phyloP scores from a whole-genome alignment of 192 early-diverging fungal genomes.

The Rhizoclosmatium sp. region DNA sequence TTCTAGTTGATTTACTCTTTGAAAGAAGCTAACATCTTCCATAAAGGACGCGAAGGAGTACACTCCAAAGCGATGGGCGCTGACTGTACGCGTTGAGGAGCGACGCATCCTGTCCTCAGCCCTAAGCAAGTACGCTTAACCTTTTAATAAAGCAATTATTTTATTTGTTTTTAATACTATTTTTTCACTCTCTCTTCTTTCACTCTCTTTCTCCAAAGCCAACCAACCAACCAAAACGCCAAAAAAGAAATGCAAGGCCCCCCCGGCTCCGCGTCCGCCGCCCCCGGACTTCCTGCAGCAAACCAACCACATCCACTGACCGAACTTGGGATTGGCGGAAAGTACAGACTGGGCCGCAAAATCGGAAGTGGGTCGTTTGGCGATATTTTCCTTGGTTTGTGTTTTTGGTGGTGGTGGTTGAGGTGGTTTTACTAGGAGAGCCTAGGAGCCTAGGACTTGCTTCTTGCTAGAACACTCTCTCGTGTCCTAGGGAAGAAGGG shows the following conservation, averaged over 20 bases:
- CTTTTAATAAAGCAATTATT: neutral
- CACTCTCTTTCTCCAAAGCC: neutral
- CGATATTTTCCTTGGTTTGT: slow-evolving; percentile 90
- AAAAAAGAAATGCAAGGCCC: slow-evolving; percentile 16
- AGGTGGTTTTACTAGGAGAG: neutral
- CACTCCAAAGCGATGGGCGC: slow-evolving; percentile 8
- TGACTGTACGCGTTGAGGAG: slow-evolving; percentile 21
- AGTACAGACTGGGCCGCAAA: slow-evolving; percentile 93
- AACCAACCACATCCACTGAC: slow-evolving; percentile 37
- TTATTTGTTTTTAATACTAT: neutral
- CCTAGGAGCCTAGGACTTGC: no score
- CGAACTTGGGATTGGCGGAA: slow-evolving; percentile 83
- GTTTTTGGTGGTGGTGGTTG: neutral
- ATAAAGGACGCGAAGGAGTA: neutral
- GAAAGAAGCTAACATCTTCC: neutral
- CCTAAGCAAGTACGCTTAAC: neutral
- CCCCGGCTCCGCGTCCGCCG: neutral
- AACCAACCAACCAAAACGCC: neutral
- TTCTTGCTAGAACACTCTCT: no score
- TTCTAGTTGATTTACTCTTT: slow-evolving; percentile 1
- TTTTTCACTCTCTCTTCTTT: neutral
- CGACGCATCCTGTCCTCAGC: slow-evolving; percentile 23
- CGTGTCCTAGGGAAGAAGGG: no score
- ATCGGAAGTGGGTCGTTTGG: slow-evolving; percentile 96
- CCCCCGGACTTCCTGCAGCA: neutral